phyloP scores from a whole-genome alignment of 2,329 filamentous ascomycete species.

The Cladorrhinum sp. region DNA sequence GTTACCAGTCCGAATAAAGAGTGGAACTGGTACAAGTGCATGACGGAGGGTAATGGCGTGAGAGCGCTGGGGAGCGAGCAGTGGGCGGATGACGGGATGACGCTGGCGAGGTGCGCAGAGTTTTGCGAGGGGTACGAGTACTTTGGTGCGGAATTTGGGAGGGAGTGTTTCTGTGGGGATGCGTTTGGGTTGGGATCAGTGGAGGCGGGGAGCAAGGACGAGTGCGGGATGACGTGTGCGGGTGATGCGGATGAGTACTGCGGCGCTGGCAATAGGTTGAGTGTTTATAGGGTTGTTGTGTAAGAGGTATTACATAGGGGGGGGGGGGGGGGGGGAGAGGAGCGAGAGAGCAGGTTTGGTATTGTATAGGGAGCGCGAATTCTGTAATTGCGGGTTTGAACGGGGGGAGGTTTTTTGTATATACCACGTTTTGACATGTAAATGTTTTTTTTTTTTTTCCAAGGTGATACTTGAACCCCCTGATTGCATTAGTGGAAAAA shows the following conservation, averaged over 20 bases:
- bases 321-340: neutral
- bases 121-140: slow-evolving; percentile 36
- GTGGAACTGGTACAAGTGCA: slow-evolving; percentile 38
- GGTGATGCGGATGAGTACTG: slow-evolving; percentile 39
- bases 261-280: slow-evolving; percentile 39
- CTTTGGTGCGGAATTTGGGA: slow-evolving; percentile 39
- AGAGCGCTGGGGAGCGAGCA: slow-evolving; percentile 36
- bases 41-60: slow-evolving; percentile 35
- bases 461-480: no score
- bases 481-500: no score
- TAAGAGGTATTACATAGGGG: neutral
- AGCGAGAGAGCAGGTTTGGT: neutral
- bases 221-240: slow-evolving; percentile 43
- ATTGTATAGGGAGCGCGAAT: neutral
- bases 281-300: slow-evolving; percentile 23
- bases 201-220: slow-evolving; percentile 30
- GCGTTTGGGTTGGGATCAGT: slow-evolving; percentile 30
- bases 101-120: slow-evolving; percentile 37
- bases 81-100: slow-evolving; percentile 35
- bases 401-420: no score
- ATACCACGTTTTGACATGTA: no score
- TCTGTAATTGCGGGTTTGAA: neutral
- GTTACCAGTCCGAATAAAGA: slow-evolving; percentile 23
- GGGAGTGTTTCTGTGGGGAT: slow-evolving; percentile 42
- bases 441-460: no score